Percentiles rank a stretch among this genome's conserved stretches.
Evolutionary conservation across 192 early-diverging fungal species (phyloP).

Genomic region (Anaeromyces robustus): DNA sequence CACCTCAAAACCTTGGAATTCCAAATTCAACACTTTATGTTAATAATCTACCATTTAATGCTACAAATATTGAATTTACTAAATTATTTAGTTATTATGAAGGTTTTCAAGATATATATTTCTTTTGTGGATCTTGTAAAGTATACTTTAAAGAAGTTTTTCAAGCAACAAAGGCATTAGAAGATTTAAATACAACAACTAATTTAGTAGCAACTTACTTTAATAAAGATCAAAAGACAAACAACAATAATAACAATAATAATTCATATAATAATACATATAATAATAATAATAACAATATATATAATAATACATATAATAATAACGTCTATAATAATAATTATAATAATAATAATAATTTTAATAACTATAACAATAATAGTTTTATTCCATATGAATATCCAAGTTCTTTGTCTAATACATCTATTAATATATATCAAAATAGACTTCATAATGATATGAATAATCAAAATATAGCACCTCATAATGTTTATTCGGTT

Average conservation of each 20-base stretch:
- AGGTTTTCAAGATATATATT: slow-evolving; percentile 6
- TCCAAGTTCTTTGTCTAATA: not conserved
- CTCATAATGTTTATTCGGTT: not conserved
- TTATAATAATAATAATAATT: not conserved
- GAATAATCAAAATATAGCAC: not conserved
- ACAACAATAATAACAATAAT: not conserved
- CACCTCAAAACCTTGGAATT: slow-evolving; percentile 1
- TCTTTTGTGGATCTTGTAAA: slow-evolving; percentile 6
- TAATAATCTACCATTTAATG: slow-evolving; percentile 5
- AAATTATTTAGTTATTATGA: slow-evolving; percentile 4
- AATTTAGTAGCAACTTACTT: slow-evolving; percentile 6
- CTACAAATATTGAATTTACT: slow-evolving; percentile 7
- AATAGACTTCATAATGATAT: not conserved
- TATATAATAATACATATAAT: not conserved
- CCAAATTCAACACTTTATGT: slow-evolving; percentile 3
- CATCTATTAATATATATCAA: not conserved
- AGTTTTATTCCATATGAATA: not conserved
- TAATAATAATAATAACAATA: not conserved
- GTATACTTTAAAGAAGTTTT: slow-evolving; percentile 5
- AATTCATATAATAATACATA: not conserved
- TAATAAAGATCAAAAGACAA: slow-evolving; percentile 3
- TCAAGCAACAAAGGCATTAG: not conserved
- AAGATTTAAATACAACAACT: slow-evolving; percentile 1
- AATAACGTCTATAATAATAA: too few species aligned
- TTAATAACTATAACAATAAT: not conserved